Percentiles rank a stretch among this genome's conserved stretches.
These are phyloP conservation scores for Termitomyces sp. DNA, from an alignment of 768 basidiomycete species.

Conservation along the genomic window DNA sequence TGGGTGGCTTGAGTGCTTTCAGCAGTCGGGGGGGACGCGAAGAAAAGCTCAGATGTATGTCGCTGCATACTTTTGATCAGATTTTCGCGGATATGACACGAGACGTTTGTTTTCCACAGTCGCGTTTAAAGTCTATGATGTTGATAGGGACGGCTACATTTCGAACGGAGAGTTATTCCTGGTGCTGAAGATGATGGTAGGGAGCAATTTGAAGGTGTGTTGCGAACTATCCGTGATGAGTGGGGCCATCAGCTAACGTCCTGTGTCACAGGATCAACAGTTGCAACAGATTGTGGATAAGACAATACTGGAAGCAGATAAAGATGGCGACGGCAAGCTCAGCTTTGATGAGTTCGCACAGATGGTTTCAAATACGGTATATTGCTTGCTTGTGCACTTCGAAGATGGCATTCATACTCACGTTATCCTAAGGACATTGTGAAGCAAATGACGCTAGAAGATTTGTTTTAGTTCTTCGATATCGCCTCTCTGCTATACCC, in stretches of 20 bases:
- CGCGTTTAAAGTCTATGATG: conserved; percentile 99
- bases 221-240: conserved; percentile 10
- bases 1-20: conserved; percentile 95
- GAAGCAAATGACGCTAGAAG: conserved; percentile 97
- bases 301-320: conserved; percentile 99
- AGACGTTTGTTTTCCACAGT: conserved; percentile 41
- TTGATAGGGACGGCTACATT: conserved; percentile 96
- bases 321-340: conserved; percentile 95
- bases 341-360: conserved; percentile 95
- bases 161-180: conserved; percentile 98
- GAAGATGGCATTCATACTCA: background rate
- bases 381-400: conserved; percentile 19
- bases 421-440: conserved; percentile 76
- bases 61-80: background rate
- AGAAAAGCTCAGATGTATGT: conserved; percentile 92
- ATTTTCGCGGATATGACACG: background rate
- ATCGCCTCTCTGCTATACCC: conserved; percentile 3
- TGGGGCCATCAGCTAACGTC: conserved; percentile 2
- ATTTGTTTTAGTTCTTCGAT: conserved; percentile 57
- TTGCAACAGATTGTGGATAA: conserved; percentile 99
- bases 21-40: conserved; percentile 95
- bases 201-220: conserved; percentile 90
- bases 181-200: conserved; percentile 99
- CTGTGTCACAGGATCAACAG: conserved; percentile 76
- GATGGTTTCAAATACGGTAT: conserved; percentile 95